Conservation (phyloP, 495 filamentous ascomycete species). For the Trichoderma parareesei region DNA sequence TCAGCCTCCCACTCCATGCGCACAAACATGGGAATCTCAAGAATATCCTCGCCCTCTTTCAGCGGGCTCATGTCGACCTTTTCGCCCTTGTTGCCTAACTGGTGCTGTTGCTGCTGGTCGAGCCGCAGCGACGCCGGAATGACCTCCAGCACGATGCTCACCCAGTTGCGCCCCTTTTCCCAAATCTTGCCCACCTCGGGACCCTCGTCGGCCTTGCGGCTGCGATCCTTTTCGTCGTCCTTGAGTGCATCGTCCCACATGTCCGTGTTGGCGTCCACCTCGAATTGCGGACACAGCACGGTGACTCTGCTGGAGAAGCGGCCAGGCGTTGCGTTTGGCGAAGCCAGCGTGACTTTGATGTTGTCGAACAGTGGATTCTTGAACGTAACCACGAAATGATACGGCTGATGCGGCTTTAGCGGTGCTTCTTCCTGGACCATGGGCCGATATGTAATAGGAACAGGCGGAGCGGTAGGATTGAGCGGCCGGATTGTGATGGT, state of each 20-base stretch:
- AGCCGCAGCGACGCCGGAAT: conserved; percentile 54
- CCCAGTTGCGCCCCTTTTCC: conserved; percentile 93
- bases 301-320: conserved; percentile 72
- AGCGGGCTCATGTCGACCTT: conserved; percentile 28
- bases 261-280: conserved; percentile 89
- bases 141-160: conserved; percentile 83
- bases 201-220: conserved; percentile 39
- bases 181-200: conserved; percentile 91
- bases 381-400: conserved; percentile 79
- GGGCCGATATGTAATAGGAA: neutral
- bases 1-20: conserved; percentile 88
- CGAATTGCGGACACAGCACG: conserved; percentile 88
- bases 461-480: conserved; percentile 29
- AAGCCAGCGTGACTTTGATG: conserved; percentile 78
- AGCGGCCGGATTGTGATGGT: conserved; percentile 63
- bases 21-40: conserved; percentile 93
- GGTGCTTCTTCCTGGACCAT: conserved; percentile 17
- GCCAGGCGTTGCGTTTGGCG: conserved; percentile 73
- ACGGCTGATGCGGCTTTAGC: conserved; percentile 59
- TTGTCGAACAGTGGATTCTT: conserved; percentile 91
- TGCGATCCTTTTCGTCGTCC: conserved; percentile 32
- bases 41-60: conserved; percentile 73
- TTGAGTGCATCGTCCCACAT: conserved; percentile 88
- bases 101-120: conserved; percentile 13
- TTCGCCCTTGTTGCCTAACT: conserved; percentile 19